Evolutionary conservation across 257 asterid species (phyloP).

Genomic region (Ilex aquifolium): DNA sequence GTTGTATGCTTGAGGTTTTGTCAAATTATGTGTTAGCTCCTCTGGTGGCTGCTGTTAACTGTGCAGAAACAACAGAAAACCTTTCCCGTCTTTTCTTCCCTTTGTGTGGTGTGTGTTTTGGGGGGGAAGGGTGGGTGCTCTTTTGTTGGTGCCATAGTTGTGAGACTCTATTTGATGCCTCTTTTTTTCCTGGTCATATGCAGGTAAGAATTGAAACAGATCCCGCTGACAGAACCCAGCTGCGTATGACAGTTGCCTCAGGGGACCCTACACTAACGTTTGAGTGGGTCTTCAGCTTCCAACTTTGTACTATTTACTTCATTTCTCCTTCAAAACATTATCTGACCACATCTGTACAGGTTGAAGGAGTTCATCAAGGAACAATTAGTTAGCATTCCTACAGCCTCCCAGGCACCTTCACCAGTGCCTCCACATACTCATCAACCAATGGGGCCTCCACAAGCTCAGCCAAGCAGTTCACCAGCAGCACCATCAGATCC

Average conservation of each 20-base stretch:
- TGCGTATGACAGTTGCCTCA: constrained; percentile 84
- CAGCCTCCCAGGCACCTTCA: constrained; percentile 41
- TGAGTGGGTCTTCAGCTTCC: constrained; percentile 47
- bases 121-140: no score
- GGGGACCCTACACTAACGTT: constrained; percentile 80
- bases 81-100: no score
- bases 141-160: no score
- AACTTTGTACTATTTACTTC: neutral
- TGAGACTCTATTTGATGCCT: neutral
- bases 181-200: constrained; percentile 11
- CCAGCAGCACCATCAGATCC: constrained; percentile 60
- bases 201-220: constrained; percentile 94
- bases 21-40: no score
- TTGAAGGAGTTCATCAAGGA: constrained; percentile 84
- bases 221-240: constrained; percentile 92
- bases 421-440: constrained; percentile 28
- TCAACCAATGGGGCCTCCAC: constrained; percentile 3
- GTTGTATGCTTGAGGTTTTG: no score
- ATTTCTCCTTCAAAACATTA: neutral
- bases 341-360: constrained; percentile 25
- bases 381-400: constrained; percentile 54
- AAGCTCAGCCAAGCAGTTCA: constrained; percentile 28
- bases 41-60: no score
- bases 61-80: no score
- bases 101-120: neutral